These are phyloP conservation scores for Trichophyton equinum DNA, from an alignment of 2,329 filamentous ascomycete species.

Conservation along the genomic window DNA sequence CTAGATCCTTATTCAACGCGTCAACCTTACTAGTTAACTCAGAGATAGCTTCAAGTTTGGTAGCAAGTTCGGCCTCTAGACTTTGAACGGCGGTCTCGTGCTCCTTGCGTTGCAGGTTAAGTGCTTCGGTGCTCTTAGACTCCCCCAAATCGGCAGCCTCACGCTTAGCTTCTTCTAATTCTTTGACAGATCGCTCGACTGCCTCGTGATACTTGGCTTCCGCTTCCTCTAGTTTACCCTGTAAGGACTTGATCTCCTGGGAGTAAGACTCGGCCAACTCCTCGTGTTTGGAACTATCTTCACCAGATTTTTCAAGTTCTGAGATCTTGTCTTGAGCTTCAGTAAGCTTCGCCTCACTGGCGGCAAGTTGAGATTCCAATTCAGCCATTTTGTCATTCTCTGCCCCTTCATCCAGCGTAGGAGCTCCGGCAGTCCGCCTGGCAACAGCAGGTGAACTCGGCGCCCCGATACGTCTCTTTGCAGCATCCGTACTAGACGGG, in stretches of 20 bases:
- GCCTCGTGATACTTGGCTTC: conserved; percentile 27
- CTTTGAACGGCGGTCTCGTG: conserved; percentile 22
- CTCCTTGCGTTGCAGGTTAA: conserved; percentile 27
- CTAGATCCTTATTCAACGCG: conserved; percentile 19
- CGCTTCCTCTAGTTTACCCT: conserved; percentile 26
- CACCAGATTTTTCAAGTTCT: conserved; percentile 7
- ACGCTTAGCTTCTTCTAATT: conserved; percentile 29
- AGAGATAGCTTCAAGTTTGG: conserved; percentile 7
- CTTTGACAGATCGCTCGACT: conserved; percentile 26
- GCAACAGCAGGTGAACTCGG: conserved; percentile 11
- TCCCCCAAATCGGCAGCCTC: conserved; percentile 26
- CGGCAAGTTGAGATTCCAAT: conserved; percentile 13
- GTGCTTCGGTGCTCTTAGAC: conserved; percentile 22
- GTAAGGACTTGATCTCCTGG: conserved; percentile 17
- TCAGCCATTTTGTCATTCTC: conserved; percentile 11
- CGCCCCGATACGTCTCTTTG: conserved; percentile 5
- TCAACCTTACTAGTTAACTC: conserved; percentile 11
- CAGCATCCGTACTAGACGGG: conserved; percentile 6
- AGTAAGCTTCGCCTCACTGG: conserved; percentile 14
- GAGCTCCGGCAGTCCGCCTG: conserved; percentile 13
- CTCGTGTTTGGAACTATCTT: conserved; percentile 10
- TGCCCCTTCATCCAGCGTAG: conserved; percentile 8
- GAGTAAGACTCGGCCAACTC: conserved; percentile 11
- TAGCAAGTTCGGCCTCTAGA: conserved; percentile 13
- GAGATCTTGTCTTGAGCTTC: conserved; percentile 10